These are phyloP conservation scores for Rugonectria rugulosa DNA, from an alignment of 2,329 filamentous ascomycete species.

Conservation along the genomic window DNA sequence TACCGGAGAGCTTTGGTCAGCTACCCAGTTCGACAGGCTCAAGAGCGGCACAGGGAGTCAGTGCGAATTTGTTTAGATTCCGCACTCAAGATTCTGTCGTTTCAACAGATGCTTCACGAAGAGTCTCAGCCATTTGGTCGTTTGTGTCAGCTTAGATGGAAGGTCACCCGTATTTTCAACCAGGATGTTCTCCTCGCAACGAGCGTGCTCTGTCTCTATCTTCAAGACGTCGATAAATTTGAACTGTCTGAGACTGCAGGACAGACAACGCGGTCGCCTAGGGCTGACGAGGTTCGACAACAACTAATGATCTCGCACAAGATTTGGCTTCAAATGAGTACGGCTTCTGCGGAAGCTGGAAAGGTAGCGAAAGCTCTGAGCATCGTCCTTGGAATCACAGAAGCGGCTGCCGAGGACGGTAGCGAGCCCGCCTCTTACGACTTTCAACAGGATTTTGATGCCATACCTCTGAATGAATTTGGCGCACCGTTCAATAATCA, in stretches of 20 bases:
- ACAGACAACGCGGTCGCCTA: slow-evolving; percentile 5
- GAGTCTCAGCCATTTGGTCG: slow-evolving; percentile 27
- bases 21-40: slow-evolving; percentile 7
- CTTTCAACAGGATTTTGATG: slow-evolving; percentile 19
- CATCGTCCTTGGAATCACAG: slow-evolving; percentile 24
- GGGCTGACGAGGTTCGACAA: slow-evolving; percentile 21
- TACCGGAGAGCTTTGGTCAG: slow-evolving; percentile 22
- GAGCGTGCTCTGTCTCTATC: slow-evolving; percentile 24
- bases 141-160: slow-evolving; percentile 22
- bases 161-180: slow-evolving; percentile 22
- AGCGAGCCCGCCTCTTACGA: slow-evolving; percentile 10
- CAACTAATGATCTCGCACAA: slow-evolving; percentile 17
- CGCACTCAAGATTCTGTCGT: slow-evolving; percentile 22
- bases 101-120: slow-evolving; percentile 25
- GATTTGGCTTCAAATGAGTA: slow-evolving; percentile 24
- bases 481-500: slow-evolving; percentile 20
- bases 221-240: slow-evolving; percentile 25
- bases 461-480: slow-evolving; percentile 13
- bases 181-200: slow-evolving; percentile 24
- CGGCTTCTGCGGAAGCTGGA: slow-evolving; percentile 21
- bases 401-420: slow-evolving; percentile 8
- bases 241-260: slow-evolving; percentile 14
- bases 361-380: slow-evolving; percentile 24
- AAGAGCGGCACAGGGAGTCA: slow-evolving; percentile 18
- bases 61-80: slow-evolving; percentile 22